Conservation (phyloP, 257 asterid genomes). For the Voacanga thouarsii region DNA sequence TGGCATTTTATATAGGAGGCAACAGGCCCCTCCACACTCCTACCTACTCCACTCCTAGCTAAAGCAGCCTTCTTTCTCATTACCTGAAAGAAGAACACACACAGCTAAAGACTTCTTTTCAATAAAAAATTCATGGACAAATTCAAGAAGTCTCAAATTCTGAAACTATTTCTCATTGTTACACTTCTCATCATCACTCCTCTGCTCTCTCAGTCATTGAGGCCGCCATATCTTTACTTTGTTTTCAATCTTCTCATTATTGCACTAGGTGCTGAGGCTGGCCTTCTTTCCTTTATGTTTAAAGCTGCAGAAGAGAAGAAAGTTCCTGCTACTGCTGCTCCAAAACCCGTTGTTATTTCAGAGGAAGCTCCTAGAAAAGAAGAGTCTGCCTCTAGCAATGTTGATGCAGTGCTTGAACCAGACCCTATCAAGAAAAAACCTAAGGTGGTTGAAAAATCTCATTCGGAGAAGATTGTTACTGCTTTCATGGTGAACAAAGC, state of each 20-base stretch:
- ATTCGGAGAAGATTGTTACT: constrained; percentile 22
- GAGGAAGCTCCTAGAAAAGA: constrained; percentile 13
- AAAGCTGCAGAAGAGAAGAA: constrained; percentile 27
- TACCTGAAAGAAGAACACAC: not conserved
- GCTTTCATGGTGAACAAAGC: not conserved
- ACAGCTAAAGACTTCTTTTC: not conserved
- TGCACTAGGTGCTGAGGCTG: constrained; percentile 56
- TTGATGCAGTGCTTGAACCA: not conserved
- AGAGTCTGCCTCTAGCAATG: not conserved
- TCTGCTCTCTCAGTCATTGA: constrained; percentile 44
- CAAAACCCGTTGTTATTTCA: constrained; percentile 4
- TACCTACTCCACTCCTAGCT: not conserved
- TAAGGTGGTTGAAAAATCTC: constrained; percentile 20
- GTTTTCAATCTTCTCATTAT: constrained; percentile 51
- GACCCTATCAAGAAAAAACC: constrained; percentile 2
- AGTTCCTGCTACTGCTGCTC: not conserved
- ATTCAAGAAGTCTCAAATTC: constrained; percentile 30
- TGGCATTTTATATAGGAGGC: constrained; percentile 2
- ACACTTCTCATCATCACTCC: constrained; percentile 41
- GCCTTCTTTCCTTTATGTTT: constrained; percentile 48
- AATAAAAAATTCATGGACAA: constrained; percentile 23
- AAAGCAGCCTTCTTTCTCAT: not conserved
- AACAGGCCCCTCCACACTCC: constrained; percentile 14
- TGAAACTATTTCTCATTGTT: constrained; percentile 34
- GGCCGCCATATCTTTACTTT: constrained; percentile 48